Base-by-base conservation (phyloP, 257 asterid species). In the Primulina tabacum region DNA sequence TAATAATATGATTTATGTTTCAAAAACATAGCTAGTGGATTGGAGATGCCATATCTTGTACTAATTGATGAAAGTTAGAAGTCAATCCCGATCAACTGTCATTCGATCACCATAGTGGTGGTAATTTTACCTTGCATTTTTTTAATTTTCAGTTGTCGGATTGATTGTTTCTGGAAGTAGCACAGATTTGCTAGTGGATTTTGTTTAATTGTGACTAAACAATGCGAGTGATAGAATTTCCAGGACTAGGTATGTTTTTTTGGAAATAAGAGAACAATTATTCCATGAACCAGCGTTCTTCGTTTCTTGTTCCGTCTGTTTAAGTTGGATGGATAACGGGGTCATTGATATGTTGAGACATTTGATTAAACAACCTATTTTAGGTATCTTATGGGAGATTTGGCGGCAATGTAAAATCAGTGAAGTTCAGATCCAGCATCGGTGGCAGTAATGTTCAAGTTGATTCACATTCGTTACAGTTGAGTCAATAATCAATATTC, bases 351-450 rank as follows among this genome's bases (percentile, higher is more conserved):
- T 64, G 29, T 18, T 62, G 26, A 63, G 14, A 56, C 32, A 21
- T 8, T 8, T 64, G 33, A 53, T 33, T 66, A 57, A 28, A 16
- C 50, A 28, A 60, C 17, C 56, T 37, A 10, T 58, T 47, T 57
- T 60, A 92, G 97, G 92, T 73, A 53, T 80, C 87, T 8, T 75
- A 74, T 57, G 71, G 74, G 55, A 71, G 76, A 43, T 29, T 62
- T 47, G 14, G 47, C 65, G 33, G 61, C 50, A 75, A 61, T 67
- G 78, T 71, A 6, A 79, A 78, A 75, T 79, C 84, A 66, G 72
- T 85, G 73, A 87, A 82, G 84, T 85, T 87, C 70, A 85, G 78
- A 71, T 88, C 93, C 17, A 84, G 78, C 74, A 75, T 92, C 62
- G 73, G 73, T 59, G 97, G 97, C 38, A 69, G 75, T 74, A 69